Evolutionary conservation across 257 asterid genomes (phyloP).

Genomic region (Asclepias syriaca): DNA sequence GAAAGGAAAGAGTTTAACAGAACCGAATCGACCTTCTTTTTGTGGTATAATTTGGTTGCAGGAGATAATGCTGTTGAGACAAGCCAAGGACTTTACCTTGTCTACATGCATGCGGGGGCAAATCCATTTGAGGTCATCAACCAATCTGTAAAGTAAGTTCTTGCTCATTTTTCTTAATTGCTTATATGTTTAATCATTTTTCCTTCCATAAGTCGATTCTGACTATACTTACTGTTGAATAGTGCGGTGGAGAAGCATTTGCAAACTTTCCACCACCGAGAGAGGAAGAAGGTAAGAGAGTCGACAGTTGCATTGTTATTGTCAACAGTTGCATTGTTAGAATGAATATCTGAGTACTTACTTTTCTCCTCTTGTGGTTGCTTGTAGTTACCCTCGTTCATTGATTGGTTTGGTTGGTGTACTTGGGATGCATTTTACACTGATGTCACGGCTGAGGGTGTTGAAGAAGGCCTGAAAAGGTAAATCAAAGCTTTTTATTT

Average conservation of each 20-base stretch:
- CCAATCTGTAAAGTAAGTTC: slow-evolving; percentile 87
- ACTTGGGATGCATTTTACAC: slow-evolving; percentile 99
- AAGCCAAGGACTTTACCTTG: slow-evolving; percentile 81
- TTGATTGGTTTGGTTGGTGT: slow-evolving; percentile 99
- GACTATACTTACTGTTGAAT: slow-evolving; percentile 14
- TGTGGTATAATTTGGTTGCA: slow-evolving; percentile 38
- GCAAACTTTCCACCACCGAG: slow-evolving; percentile 90
- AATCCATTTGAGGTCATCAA: slow-evolving; percentile 90
- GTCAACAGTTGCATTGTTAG: not conserved
- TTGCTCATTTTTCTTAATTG: slow-evolving; percentile 1
- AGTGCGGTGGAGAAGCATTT: slow-evolving; percentile 85
- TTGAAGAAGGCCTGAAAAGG: slow-evolving; percentile 88
- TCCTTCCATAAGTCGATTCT: not conserved
- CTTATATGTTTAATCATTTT: not conserved
- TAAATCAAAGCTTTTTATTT: slow-evolving; percentile 15
- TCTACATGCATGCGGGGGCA: slow-evolving; percentile 86
- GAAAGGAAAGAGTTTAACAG: slow-evolving; percentile 15
- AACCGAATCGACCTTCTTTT: slow-evolving; percentile 25
- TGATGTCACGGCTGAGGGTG: slow-evolving; percentile 96
- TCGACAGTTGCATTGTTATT: slow-evolving; percentile 7
- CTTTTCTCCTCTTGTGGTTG: slow-evolving; percentile 4
- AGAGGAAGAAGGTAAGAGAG: slow-evolving; percentile 63
- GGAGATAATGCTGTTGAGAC: slow-evolving; percentile 87
- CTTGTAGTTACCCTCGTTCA: slow-evolving; percentile 65
- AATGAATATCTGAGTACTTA: not conserved